Evolutionary conservation across 169 alveolate genomes (phyloP).

Genomic region (Perkinsus chesapeaki): DNA sequence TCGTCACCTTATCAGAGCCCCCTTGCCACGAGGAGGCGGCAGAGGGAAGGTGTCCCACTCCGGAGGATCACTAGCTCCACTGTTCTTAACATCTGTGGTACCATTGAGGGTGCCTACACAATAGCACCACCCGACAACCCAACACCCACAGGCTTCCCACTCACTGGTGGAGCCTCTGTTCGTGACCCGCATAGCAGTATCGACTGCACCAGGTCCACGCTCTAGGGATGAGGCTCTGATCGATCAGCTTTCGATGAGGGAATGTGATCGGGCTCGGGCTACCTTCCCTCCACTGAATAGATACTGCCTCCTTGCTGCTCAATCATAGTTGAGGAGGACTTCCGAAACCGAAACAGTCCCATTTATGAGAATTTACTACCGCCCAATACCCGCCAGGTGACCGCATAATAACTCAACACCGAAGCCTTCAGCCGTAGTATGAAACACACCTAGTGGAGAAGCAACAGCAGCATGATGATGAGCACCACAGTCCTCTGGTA

Average conservation of each 20-base stretch:
- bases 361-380: not conserved
- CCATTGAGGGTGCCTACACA: not conserved
- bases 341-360: not conserved
- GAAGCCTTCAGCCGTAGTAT: not conserved
- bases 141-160: not conserved
- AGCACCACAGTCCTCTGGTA: too few relatives aligned
- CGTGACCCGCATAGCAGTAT: not conserved
- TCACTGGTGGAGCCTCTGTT: not conserved
- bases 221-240: not conserved
- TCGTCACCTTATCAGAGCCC: not conserved
- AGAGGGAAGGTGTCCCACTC: not conserved
- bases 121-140: not conserved
- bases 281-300: not conserved
- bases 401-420: not conserved
- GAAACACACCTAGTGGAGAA: not conserved
- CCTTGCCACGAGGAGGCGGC: not conserved
- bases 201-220: not conserved
- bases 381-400: not conserved
- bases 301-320: not conserved
- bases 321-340: not conserved
- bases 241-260: not conserved
- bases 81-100: not conserved
- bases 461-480: not conserved
- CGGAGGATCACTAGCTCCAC: not conserved
- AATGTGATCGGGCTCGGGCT: not conserved